Conservation (phyloP, 176 grass and related monocot species). For the Alloteropsis semialata region DNA sequence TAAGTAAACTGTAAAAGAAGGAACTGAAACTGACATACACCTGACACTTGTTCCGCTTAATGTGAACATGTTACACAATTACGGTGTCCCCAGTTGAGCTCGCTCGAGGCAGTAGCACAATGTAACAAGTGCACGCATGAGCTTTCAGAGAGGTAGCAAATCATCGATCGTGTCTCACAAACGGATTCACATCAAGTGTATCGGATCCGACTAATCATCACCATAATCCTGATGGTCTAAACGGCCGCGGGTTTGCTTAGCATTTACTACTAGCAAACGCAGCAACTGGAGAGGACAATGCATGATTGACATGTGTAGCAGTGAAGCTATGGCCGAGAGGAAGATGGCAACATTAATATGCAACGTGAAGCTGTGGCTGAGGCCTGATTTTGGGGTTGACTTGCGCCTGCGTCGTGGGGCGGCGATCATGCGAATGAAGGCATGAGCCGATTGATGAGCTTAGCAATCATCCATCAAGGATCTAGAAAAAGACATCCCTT, state of each 20-base stretch:
- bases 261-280: background rate
- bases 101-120: background rate
- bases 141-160: background rate
- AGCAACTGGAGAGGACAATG: background rate
- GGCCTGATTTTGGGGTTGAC: conserved; percentile 8
- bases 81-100: no score
- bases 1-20: no score
- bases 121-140: background rate
- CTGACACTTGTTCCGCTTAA: no score
- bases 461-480: background rate
- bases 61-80: no score
- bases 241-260: background rate
- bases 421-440: conserved; percentile 11
- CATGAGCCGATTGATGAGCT: background rate
- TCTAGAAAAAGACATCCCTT: background rate
- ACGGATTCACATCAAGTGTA: background rate
- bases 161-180: background rate
- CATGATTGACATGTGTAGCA: background rate
- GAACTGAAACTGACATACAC: no score
- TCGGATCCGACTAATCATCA: background rate
- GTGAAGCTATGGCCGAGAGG: background rate
- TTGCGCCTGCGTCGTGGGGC: conserved; percentile 10
- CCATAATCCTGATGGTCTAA: background rate
- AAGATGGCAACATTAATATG: no score
- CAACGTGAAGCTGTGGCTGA: background rate